Evolutionary conservation across 768 basidiomycete species (phyloP), one percentile per base, ranked within the genome.

Genomic region (Thelephora ganbajun): DNA sequence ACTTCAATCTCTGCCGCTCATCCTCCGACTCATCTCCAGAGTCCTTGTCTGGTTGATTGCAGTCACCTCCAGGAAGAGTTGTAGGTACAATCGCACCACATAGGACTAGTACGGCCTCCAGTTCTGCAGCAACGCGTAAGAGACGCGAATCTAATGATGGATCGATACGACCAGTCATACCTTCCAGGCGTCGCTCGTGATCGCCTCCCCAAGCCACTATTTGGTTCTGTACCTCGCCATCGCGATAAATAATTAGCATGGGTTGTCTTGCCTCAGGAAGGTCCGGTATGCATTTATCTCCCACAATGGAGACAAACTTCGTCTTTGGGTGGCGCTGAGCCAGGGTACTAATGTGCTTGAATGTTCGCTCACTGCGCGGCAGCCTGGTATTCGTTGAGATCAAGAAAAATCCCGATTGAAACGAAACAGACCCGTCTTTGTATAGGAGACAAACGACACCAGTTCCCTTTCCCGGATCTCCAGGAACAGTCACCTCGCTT

Each of bases 271-370:
- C 71, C 56, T 97, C 96, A 12, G 93, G 94, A 33, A 98, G 80
- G 63, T 97, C 83, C n/a, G 87, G 80, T 56, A 99, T 96, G 67
- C 91, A 94, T 63, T 91, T 91, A 66, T 88, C 77, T 34, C 92
- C 91, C 3, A 92, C 79, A 56, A 98, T 98, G 11, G 88, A 90
- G 51, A 97, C 84, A 55, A 99, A 96, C 66, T 98, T 98, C 11
- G 92, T 87, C 43, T 83, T 81, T 2, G 92, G 88, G 61, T 94
- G 83, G 46, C 78, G 76, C n/a, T 68, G 69, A 1, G 96, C 90
- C 5, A 99, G 71, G 0, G 69, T 70, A 4, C 69, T 70, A 22
- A 98, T 64, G 45, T 93, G 80, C 22, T 71, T 65, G 45, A 74
- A 76, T 11, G 93, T 69, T 42, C 81, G 80, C 50, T 90, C 83